Base-by-base conservation (phyloP, 148 eudicot genomes). In the Nepenthes mirabilis region DNA sequence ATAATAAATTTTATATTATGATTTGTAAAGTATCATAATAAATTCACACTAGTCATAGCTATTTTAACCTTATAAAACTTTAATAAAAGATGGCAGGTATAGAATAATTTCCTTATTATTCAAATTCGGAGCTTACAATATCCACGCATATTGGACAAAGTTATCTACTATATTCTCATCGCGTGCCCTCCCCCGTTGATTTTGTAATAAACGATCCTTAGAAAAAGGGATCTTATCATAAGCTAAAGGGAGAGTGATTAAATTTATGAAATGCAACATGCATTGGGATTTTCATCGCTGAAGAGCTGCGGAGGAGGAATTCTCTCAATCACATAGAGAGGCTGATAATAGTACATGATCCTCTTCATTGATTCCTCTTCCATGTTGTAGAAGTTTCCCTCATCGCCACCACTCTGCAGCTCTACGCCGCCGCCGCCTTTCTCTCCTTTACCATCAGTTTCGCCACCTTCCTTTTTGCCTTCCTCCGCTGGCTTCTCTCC, bases 251-350 rank as follows among this genome's bases (percentile, higher is more conserved):
- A 40, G 11, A 5, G 8, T 43, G 23, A 40, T 14, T 40, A 59
- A 37, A 1, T 13, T 70, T 70, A 88, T 48, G 83, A 69, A 65
- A 91, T 82, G 72, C 74, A 70, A 61, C 98, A 91, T 12, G 98
- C 96, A 74, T 91, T 91, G 3, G 98, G 98, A 66, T 91, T 91
- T 64, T 91, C 98, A 65, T 91, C 98, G 8, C 96, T 88, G 49
- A 91, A 91, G 32, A 91, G 79, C 57, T 91, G 98, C 5, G 98
- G 98, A 4, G 96, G 82, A 45, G 98, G 98, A 52, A 88, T 77
- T 80, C 88, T 85, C 64, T 91, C 98, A 13, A 86, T 75, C 14
- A 78, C 54, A 51, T 91, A 88, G 14, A 79, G 55, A 0, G 96
- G 98, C 68, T 84, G 83, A 60, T 82, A 75, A 62, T 79, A 67